Base-by-base conservation (phyloP, 106 monocot genomes). In the Dendrobium catenatum region DNA sequence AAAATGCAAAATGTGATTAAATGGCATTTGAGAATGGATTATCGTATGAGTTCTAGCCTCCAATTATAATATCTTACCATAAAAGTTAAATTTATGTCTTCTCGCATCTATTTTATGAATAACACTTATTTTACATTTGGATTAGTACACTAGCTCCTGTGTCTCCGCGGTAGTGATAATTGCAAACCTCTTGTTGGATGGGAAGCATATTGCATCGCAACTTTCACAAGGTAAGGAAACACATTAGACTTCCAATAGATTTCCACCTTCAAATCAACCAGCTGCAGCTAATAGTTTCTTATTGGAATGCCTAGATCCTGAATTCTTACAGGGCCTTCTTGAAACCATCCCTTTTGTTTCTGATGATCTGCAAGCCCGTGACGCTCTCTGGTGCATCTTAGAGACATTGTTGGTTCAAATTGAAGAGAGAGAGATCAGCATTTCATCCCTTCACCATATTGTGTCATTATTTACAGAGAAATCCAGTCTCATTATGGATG, bases 151-250 rank as follows among this genome's bases (percentile, higher is more conserved):
- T 20, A 81, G 64, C 77, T 85, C 68, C 29, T 92, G 86, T 72
- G 78, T 77, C 40, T 88, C 87, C 72, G 87, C 88, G 43, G 76
- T 88, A 26, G 82, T 98, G 10, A 90, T 90, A 80, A 78, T 95
- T 79, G 98, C 98, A 82, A 98, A 95, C 88, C 68, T 93, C 72
- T 79, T 98, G n/a, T 78, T 79, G 8, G 97, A 98, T 86, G 84
- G 83, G 42, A 83, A 89, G 56, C 76, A 86, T 79, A 76, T 93
- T 31, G 47, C 79, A 31, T 84, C 47, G 5, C 41, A 78, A 24
- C 74, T 95, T 33, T 84, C 87, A 49, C 78, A 87, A 83, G 98
- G 98, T 98, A 86, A 67, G n/a, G 16, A 78, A 19, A 1, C 58
- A 67, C 68, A 4, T n/a, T 31, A n/a, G 64, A 15, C 37, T 37